phyloP scores from a whole-genome alignment of 1,284 basidiomycete genomes.

The Cutaneotrichosporon curvatum region DNA sequence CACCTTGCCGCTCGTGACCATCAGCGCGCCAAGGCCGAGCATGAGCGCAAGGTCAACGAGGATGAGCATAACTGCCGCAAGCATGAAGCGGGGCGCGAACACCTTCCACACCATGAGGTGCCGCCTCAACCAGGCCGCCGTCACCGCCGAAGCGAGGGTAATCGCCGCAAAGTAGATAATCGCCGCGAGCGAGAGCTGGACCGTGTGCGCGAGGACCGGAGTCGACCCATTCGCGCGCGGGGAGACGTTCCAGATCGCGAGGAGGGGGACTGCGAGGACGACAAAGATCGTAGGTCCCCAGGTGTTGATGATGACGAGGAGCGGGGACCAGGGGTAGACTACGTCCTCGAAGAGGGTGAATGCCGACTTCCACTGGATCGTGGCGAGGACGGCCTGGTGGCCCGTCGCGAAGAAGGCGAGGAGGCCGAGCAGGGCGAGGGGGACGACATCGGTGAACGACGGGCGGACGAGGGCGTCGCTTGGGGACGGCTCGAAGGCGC shows the following conservation, averaged over 20 bases:
- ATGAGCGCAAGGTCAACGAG: slow-evolving; percentile 48
- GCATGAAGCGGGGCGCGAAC: slow-evolving; percentile 91
- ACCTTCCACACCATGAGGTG: slow-evolving; percentile 99
- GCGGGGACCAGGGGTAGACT: slow-evolving; percentile 65
- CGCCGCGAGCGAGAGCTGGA: slow-evolving; percentile 56
- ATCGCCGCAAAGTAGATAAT: slow-evolving; percentile 64
- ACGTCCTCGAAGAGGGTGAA: slow-evolving; percentile 68
- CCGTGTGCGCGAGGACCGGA: slow-evolving; percentile 43
- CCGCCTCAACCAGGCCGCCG: slow-evolving; percentile 68
- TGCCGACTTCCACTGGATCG: slow-evolving; percentile 92
- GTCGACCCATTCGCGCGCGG: slow-evolving; percentile 50
- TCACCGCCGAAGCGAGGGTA: slow-evolving; percentile 62
- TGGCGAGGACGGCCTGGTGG: slow-evolving; percentile 81
- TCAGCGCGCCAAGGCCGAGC: slow-evolving; percentile 42
- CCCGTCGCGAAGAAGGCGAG: slow-evolving; percentile 81
- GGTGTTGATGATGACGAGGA: slow-evolving; percentile 74
- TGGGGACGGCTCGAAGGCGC: slow-evolving; percentile 48
- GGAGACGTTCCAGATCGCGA: slow-evolving; percentile 82
- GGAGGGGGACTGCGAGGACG: slow-evolving; percentile 60
- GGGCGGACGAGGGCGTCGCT: slow-evolving; percentile 46
- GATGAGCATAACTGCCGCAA: slow-evolving; percentile 53
- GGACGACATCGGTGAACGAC: slow-evolving; percentile 61
- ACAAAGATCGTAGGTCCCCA: slow-evolving; percentile 65
- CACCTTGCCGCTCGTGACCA: slow-evolving; percentile 41
- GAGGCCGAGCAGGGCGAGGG: slow-evolving; percentile 66